Base-by-base conservation (phyloP, 805 yeast genomes). In the Candida pseudofarinosa region DNA sequence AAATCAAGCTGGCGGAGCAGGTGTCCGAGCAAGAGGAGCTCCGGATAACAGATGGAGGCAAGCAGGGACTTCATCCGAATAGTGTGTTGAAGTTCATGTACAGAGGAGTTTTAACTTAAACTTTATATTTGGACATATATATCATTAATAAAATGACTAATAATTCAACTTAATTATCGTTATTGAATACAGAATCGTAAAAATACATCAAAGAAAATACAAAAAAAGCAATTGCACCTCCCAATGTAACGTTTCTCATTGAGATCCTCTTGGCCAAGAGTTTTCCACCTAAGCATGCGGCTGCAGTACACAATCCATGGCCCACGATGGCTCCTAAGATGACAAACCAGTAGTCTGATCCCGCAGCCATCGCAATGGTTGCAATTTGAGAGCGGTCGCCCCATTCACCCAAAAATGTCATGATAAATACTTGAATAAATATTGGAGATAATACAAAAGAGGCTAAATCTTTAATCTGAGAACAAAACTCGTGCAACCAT, bases 301-400 rank as follows among this genome's bases (percentile, higher is more conserved):
- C 78, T 28, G 79, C 79, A 0, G 97, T 87, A 67, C 98, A 93
- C 7, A 85, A 37, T 7, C 84, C 81, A 64, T 93, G 99, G 28
- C 99, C 99, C 35, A 84, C 62, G 32, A 88, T 79, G 16, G 95
- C 96, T 47, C 99, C 99, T 37, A 82, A 52, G 37, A 91, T 88
- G 33, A 90, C 95, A 52, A 74, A 74, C 90, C 93, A 83, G 67
- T 88, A 93, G 62, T 89, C 85, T 35, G 88, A 82, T 33, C 97
- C 97, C 1, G 99, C 96, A 41, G 98, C 97, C 95, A 93, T 85
- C 33, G 98, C 98, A 55, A 93, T 89, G 28, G 97, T 93, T 35
- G 97, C 96, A 43, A 93, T 88, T 69, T 93, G 99, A 10, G 97
- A 89, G 56, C 99, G 81, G 65, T 93, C 99, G 40, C 99, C 99